Evolutionary conservation across 2,329 filamentous ascomycete species (phyloP).

Genomic region (Clarireedia homoeocarpa): DNA sequence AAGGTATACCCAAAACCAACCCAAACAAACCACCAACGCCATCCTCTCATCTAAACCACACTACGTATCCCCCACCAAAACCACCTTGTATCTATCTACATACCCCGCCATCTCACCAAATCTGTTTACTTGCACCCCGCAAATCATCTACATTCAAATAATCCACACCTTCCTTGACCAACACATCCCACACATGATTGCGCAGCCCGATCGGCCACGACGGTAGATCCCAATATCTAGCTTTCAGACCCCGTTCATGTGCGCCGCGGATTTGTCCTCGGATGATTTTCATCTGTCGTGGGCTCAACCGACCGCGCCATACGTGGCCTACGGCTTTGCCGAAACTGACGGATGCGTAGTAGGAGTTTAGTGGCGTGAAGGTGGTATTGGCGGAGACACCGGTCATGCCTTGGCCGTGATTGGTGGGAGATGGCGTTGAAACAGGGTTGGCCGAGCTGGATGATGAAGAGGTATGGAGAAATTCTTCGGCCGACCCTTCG

Average conservation of each 20-base stretch:
- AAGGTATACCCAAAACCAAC: too few relatives aligned
- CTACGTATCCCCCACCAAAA: too few relatives aligned
- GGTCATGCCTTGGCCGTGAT: constrained; percentile 36
- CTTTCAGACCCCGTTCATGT: constrained; percentile 45
- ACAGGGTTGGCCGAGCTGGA: constrained; percentile 12
- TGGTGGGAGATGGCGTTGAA: background rate
- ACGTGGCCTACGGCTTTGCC: constrained; percentile 41
- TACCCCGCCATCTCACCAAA: constrained; percentile 13
- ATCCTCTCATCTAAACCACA: too few relatives aligned
- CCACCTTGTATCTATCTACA: too few relatives aligned
- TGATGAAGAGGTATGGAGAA: background rate
- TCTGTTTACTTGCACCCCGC: constrained; percentile 28
- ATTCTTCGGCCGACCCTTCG: constrained; percentile 18
- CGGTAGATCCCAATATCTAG: constrained; percentile 54
- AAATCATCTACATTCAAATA: constrained; percentile 56
- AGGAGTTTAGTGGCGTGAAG: constrained; percentile 51
- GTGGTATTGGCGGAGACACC: constrained; percentile 30
- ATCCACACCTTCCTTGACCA: constrained; percentile 50
- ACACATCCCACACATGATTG: constrained; percentile 47
- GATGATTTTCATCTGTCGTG: constrained; percentile 36
- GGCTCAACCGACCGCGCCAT: constrained; percentile 39
- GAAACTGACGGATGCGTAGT: constrained; percentile 58
- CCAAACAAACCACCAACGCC: too few relatives aligned
- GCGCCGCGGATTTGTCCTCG: constrained; percentile 38
- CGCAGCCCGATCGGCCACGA: constrained; percentile 46